These are phyloP conservation scores for Vitis hybrid DNA, from an alignment of 177 flowering plant genomes.

Conservation along the genomic window DNA sequence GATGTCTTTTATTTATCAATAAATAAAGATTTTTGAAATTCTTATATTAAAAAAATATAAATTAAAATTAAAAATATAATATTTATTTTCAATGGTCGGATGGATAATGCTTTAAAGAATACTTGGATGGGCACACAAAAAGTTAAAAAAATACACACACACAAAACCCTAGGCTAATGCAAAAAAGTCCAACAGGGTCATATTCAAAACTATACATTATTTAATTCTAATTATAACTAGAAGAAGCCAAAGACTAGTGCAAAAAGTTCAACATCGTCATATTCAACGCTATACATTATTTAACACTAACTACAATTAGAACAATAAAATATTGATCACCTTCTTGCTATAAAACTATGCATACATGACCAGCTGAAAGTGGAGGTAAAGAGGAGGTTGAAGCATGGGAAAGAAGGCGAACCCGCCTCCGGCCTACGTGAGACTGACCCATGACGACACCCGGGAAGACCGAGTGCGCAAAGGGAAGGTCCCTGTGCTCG, in stretches of 20 bases:
- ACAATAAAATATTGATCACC: not conserved
- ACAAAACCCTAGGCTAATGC: not conserved
- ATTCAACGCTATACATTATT: no score
- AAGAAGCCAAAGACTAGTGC: not conserved
- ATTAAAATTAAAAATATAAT: no score
- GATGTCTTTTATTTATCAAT: no score
- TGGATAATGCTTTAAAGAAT: no score
- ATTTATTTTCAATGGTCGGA: accelerated
- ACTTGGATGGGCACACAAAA: no score
- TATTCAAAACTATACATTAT: not conserved
- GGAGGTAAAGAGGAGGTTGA: not conserved
- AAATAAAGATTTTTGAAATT: no score
- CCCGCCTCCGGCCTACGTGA: not conserved
- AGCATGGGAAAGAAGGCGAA: not conserved
- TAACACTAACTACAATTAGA: no score
- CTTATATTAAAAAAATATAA: no score
- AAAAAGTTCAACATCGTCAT: no score
- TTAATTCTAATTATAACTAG: not conserved
- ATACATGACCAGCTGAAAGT: not conserved
- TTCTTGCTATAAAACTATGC: not conserved
- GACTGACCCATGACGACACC: not conserved
- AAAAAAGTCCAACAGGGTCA: not conserved
- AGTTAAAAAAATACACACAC: not conserved
- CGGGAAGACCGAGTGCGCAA: not conserved
- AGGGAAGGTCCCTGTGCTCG: slow-evolving; percentile 22